These are phyloP conservation scores for Rhynchosporium graminicola DNA, from an alignment of 2,329 filamentous ascomycete genomes.

Conservation along the genomic window DNA sequence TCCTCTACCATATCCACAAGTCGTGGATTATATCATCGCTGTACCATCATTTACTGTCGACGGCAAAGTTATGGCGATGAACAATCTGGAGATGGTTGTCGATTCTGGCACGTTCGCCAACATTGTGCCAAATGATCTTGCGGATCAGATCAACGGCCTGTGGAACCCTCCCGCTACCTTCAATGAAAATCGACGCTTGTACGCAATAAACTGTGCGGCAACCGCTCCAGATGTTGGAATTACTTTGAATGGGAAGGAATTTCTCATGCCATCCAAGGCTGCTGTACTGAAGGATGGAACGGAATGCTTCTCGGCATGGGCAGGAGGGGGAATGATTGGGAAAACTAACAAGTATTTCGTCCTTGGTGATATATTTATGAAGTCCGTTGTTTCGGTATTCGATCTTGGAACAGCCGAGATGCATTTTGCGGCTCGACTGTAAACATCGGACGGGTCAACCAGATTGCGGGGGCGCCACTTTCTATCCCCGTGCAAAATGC, in stretches of 20 bases:
- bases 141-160: not conserved
- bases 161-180: not conserved
- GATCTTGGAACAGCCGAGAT: conserved; percentile 51
- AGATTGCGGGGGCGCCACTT: no score
- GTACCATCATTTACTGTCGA: not conserved
- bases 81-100: not conserved
- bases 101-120: not conserved
- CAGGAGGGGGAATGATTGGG: conserved; percentile 43
- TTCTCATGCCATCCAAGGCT: not conserved
- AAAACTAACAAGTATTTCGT: conserved; percentile 51
- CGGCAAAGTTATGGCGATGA: not conserved
- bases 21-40: not conserved
- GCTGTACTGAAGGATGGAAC: not conserved
- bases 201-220: not conserved
- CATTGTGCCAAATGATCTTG: not conserved
- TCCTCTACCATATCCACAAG: not conserved
- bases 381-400: conserved; percentile 52
- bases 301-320: not conserved
- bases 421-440: conserved; percentile 41
- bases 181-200: not conserved
- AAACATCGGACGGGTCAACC: not conserved
- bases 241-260: not conserved
- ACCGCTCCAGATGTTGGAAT: not conserved
- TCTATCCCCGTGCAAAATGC: no score
- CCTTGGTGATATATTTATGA: conserved; percentile 50